Base-by-base conservation (phyloP, 1,284 basidiomycete species). In the Heterobasidion irregulare region DNA sequence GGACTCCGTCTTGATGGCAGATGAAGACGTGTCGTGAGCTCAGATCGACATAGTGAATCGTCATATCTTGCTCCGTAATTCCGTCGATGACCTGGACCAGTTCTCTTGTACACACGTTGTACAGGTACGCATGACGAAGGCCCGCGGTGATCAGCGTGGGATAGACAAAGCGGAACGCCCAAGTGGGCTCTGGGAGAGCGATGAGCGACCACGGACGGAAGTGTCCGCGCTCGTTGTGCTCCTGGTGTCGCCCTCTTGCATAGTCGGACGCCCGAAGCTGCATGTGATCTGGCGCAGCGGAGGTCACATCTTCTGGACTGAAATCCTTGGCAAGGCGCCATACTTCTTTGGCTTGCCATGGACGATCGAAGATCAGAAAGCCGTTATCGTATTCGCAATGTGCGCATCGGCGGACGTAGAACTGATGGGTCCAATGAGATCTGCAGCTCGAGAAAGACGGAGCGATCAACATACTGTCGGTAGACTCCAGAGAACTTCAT, bases 371-470 rank as follows among this genome's bases (percentile, higher is more conserved):
- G 50, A 89, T 69, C 50, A 89, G 69, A 63, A 78, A 89, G 8
- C 88, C 88, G 38, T 77, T 70, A n/a, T 74, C 79, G 61, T 89
- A 91, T 66, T 91, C 89, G 62, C 81, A 78, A 63, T 91, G 89
- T 0, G 86, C 86, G 54, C 73, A 79, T 6, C 62, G 61, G n/a
- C 75, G 75, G 16, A 82, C 77, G 63, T 84, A 76, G 10, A 59
- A 64, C 82, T 86, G 59, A 57, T 41, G 54, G n/a, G 59, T 66
- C 50, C 58, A 76, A 8, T 41, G 38, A 41, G 38, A 41, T 12
- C 16, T 1, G 44, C 36, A n/a, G 45, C 33, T 13, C 16, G 10
- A 18, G 18, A 7, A 19, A 32, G 12, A 47, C 46, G 12, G 26
- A 47, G 9, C 26, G 26, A 18, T 16, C 46, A 19, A 9, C 26